Evolutionary conservation across 225 moss, liverwort and hornwort genomes (phyloP).

Genomic region (Asterella californica): DNA sequence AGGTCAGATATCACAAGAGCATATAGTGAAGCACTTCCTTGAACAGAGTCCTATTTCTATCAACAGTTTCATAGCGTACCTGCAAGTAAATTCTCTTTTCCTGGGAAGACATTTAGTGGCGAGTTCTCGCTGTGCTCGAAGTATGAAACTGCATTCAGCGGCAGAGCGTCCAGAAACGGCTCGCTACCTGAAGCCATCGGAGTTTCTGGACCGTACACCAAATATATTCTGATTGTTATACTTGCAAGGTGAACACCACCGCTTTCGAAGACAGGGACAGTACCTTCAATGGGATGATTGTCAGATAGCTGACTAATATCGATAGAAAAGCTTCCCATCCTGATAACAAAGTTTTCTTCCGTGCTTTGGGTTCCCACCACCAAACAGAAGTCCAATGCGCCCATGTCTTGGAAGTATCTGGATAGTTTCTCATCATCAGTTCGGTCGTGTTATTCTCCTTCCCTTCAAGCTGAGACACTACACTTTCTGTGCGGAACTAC

Average conservation of each 20-base stretch:
- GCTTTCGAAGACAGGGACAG: slow-evolving; percentile 24
- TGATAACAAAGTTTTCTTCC: slow-evolving; percentile 9
- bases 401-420: slow-evolving; percentile 43
- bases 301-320: slow-evolving; percentile 23
- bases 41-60: neutral
- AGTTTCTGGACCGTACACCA: slow-evolving; percentile 13
- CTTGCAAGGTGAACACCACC: slow-evolving; percentile 20
- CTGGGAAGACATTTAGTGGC: neutral
- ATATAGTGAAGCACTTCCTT: neutral
- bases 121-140: neutral
- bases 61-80: neutral
- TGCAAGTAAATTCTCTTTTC: neutral
- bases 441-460: neutral
- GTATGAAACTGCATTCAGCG: neutral
- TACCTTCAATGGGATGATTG: slow-evolving; percentile 24
- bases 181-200: neutral
- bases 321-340: slow-evolving; percentile 24
- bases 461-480: neutral
- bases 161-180: neutral
- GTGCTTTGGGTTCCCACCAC: slow-evolving; percentile 24
- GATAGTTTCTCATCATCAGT: neutral
- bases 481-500: neutral
- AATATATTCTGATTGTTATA: slow-evolving; percentile 14
- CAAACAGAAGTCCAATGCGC: slow-evolving; percentile 29
- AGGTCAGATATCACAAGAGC: neutral